Evolutionary conservation across 108 stramenopile genomes (phyloP).

Genomic region (Mediolabrus comicus): DNA sequence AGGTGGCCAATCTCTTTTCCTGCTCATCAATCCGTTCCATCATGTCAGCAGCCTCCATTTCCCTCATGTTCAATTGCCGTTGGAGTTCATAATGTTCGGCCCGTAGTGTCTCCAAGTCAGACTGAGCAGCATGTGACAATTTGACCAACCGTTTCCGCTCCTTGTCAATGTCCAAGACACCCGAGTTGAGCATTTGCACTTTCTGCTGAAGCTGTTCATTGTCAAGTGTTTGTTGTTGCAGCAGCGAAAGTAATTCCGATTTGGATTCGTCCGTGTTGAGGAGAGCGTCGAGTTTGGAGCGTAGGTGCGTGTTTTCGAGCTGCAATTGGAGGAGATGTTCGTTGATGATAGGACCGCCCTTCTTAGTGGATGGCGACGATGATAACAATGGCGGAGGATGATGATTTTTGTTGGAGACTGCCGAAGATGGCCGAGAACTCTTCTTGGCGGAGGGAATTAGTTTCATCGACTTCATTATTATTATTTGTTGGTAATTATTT

Average conservation of each 20-base stretch:
- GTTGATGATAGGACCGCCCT: neutral
- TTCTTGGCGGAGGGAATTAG: neutral
- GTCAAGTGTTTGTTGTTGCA: conserved; percentile 14
- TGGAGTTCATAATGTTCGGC: neutral
- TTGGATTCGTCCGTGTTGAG: conserved; percentile 15
- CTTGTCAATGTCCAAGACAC: conserved; percentile 28
- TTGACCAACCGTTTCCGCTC: conserved; percentile 15
- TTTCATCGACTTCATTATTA: neutral
- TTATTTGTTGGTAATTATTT: no score
- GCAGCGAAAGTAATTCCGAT: conserved; percentile 14
- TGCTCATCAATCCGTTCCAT: conserved; percentile 3
- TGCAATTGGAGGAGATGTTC: conserved; percentile 15
- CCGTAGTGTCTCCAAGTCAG: neutral
- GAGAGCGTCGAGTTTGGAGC: conserved; percentile 12
- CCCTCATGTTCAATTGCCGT: conserved; percentile 26
- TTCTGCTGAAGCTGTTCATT: conserved; percentile 18
- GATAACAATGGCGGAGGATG: neutral
- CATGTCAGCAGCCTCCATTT: conserved; percentile 11
- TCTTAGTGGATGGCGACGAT: neutral
- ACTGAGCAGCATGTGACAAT: neutral
- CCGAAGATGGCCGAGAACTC: neutral
- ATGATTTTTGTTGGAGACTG: neutral
- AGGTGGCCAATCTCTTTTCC: conserved; percentile 8
- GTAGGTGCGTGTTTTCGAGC: conserved; percentile 26
- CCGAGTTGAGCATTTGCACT: conserved; percentile 14